Conservation (phyloP, 192 early-diverging fungal species). For the Backusella luteola region DNA sequence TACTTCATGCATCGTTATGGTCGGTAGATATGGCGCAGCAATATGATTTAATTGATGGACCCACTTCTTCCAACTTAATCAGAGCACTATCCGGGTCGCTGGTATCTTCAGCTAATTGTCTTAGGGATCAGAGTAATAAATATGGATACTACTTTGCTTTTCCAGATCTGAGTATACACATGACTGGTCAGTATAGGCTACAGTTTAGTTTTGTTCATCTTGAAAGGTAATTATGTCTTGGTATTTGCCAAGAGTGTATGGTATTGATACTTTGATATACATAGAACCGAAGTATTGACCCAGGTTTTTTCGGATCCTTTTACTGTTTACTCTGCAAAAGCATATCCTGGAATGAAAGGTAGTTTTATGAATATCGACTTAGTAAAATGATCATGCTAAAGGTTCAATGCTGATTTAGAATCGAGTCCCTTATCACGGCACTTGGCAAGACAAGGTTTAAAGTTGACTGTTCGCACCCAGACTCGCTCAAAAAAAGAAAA, state of each 20-base stretch:
- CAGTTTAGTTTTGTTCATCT: constrained; percentile 70
- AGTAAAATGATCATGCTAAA: background rate
- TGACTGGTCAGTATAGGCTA: constrained; percentile 68
- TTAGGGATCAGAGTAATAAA: constrained; percentile 54
- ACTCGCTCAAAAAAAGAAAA: background rate
- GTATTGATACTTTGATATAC: background rate
- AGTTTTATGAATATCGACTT: background rate
- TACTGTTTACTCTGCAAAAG: constrained; percentile 76
- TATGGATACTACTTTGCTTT: constrained; percentile 77
- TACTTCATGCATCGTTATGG: constrained; percentile 62
- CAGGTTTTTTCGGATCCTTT: constrained; percentile 64
- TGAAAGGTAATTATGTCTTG: constrained; percentile 44
- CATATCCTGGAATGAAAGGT: constrained; percentile 84
- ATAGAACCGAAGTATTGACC: constrained; percentile 34
- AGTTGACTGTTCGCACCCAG: constrained; percentile 67
- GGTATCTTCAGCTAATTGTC: constrained; percentile 54
- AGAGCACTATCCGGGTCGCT: constrained; percentile 59
- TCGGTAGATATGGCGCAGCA: constrained; percentile 54
- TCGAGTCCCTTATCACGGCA: constrained; percentile 74
- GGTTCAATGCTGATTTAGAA: constrained; percentile 40
- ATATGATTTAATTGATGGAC: constrained; percentile 44
- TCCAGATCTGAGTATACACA: constrained; percentile 73
- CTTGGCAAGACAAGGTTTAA: constrained; percentile 77
- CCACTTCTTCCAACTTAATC: constrained; percentile 51
- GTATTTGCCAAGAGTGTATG: background rate